A percentile compares a stretch with the other conserved stretches of the same genome.
Evolutionary conservation across 129 eudicot genomes (phyloP).

Genomic region (Centaurea solstitialis): DNA sequence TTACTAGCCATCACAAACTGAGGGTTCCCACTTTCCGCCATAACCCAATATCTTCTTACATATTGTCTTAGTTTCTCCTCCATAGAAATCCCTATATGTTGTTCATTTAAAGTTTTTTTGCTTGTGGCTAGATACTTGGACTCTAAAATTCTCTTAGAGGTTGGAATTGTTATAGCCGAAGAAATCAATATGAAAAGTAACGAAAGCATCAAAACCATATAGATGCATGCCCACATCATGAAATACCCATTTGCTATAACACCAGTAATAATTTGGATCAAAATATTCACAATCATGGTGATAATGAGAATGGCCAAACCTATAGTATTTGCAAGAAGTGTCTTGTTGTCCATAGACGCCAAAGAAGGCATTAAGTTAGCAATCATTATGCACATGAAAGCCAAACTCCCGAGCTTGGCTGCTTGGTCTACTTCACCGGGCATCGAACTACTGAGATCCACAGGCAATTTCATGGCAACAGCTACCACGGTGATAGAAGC

Average conservation of each 20-base stretch:
- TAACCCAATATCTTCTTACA: not conserved
- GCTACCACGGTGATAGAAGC: constrained; percentile 39
- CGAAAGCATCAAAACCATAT: constrained; percentile 16
- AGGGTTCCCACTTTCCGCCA: not conserved
- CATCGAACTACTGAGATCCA: constrained; percentile 35
- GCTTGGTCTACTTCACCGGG: not conserved
- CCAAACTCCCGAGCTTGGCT: constrained; percentile 29
- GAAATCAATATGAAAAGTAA: constrained; percentile 21
- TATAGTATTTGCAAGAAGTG: constrained; percentile 25
- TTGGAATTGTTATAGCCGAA: constrained; percentile 33
- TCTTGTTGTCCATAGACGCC: constrained; percentile 36
- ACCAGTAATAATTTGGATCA: constrained; percentile 24
- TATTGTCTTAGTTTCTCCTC: not conserved
- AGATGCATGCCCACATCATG: not conserved
- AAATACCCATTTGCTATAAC: constrained; percentile 2
- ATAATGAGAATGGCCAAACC: constrained; percentile 46
- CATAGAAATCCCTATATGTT: not conserved
- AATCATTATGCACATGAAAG: constrained; percentile 33
- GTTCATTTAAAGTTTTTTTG: constrained; percentile 4
- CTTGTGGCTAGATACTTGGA: constrained; percentile 22
- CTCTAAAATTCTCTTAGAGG: constrained; percentile 23
- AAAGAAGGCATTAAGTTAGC: constrained; percentile 42
- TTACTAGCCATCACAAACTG: not conserved
- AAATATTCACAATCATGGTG: constrained; percentile 28
- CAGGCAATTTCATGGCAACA: constrained; percentile 40